phyloP scores from a whole-genome alignment of 768 basidiomycete species.

The Tricholoma bakamatsutake region DNA sequence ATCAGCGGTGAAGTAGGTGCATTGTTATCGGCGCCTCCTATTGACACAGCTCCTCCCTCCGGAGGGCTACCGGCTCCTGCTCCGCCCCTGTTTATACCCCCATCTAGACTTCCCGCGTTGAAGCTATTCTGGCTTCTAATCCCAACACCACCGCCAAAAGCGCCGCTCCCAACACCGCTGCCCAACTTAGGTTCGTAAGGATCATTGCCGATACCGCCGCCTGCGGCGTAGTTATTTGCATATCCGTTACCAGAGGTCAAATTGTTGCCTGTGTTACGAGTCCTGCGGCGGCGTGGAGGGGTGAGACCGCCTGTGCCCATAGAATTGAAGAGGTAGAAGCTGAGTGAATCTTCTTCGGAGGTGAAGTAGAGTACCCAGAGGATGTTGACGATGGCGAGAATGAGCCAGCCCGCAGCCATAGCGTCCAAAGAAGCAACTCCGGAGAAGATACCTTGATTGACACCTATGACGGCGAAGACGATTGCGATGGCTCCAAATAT shows the following conservation, averaged over 20 bases:
- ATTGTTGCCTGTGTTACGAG: slow-evolving; percentile 62
- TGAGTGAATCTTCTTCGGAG: slow-evolving; percentile 88
- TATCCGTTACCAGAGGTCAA: slow-evolving; percentile 60
- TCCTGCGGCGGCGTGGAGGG: slow-evolving; percentile 74
- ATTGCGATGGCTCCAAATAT: slow-evolving; percentile 82
- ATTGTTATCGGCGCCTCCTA: slow-evolving; percentile 39
- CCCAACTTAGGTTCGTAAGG: slow-evolving; percentile 65
- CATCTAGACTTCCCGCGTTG: slow-evolving; percentile 37
- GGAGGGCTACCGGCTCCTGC: slow-evolving; percentile 43
- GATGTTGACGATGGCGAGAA: slow-evolving; percentile 87
- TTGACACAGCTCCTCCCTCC: slow-evolving; percentile 32
- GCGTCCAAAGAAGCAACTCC: slow-evolving; percentile 55
- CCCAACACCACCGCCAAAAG: slow-evolving; percentile 34
- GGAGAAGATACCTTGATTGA: slow-evolving; percentile 63
- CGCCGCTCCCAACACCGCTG: slow-evolving; percentile 40
- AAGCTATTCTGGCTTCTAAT: slow-evolving; percentile 52
- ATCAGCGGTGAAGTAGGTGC: slow-evolving; percentile 64
- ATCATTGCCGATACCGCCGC: slow-evolving; percentile 65
- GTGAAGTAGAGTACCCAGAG: slow-evolving; percentile 97
- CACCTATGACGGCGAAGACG: slow-evolving; percentile 79
- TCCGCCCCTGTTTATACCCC: slow-evolving; percentile 27
- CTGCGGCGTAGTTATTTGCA: slow-evolving; percentile 55
- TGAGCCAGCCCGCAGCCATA: slow-evolving; percentile 91
- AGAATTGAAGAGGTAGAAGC: slow-evolving; percentile 82
- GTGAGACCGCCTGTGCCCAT: slow-evolving; percentile 82